Percentiles rank a stretch among this genome's conserved stretches.
These are phyloP conservation scores for Aspergillus ochraceus DNA, from an alignment of 2,329 filamentous ascomycete genomes.

Conservation along the genomic window DNA sequence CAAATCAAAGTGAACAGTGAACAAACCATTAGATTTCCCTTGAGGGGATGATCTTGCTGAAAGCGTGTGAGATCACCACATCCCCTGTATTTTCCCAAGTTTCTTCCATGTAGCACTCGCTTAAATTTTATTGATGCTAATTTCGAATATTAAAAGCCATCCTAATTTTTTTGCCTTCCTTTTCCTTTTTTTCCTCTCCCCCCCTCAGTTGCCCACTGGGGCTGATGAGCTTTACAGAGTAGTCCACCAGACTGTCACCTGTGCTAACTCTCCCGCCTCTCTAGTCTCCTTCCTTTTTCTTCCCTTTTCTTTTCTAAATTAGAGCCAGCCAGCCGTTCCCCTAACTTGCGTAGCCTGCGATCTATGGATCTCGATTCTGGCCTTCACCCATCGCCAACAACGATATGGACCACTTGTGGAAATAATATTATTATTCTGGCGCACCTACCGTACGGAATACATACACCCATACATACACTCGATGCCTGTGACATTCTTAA, in stretches of 20 bases:
- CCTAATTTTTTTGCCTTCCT: not conserved
- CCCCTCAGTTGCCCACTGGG: constrained; percentile 8
- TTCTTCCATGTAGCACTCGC: not conserved
- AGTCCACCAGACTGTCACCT: constrained; percentile 1
- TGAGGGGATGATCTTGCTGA: not conserved
- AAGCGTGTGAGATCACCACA: not conserved
- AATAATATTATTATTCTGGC: constrained; percentile 8
- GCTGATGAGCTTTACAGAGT: constrained; percentile 4
- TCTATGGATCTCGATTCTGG: constrained; percentile 22
- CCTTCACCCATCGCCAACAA: constrained; percentile 6
- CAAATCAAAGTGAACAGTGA: not conserved
- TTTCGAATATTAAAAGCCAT: not conserved
- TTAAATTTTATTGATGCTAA: not conserved
- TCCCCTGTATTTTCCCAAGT: not conserved
- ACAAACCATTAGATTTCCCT: not conserved
- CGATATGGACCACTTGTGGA: constrained; percentile 7
- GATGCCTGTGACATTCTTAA: no score
- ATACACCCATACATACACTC: no score
- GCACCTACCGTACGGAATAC: not conserved
- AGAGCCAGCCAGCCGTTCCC: constrained; percentile 15
- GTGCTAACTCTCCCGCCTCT: constrained; percentile 1
- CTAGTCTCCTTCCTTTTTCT: constrained; percentile 4
- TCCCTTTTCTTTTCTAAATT: constrained; percentile 10
- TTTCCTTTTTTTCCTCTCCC: not conserved
- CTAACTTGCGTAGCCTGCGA: constrained; percentile 21